Evolutionary conservation across 2,329 filamentous ascomycete species (phyloP).

Genomic region (Trichoderma lentiforme): DNA sequence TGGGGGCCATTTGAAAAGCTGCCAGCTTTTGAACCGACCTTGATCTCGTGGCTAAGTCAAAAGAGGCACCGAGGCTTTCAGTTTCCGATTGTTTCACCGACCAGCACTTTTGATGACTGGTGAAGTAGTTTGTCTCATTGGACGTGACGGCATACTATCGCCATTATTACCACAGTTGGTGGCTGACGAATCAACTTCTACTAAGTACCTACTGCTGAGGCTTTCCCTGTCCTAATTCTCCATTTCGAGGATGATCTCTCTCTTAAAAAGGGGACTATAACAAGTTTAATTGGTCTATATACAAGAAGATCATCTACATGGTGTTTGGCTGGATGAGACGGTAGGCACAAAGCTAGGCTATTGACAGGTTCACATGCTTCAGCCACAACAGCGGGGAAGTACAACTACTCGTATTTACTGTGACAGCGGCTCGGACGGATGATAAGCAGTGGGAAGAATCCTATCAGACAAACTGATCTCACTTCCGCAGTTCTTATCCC

Average conservation of each 20-base stretch:
- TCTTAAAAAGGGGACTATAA: background rate
- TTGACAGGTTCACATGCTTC: constrained; percentile 7
- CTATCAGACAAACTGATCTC: background rate
- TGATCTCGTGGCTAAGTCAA: background rate
- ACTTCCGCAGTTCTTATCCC: background rate
- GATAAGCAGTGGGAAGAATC: background rate
- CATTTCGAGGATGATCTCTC: background rate
- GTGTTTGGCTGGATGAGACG: background rate
- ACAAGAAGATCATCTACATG: background rate
- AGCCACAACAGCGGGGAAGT: background rate
- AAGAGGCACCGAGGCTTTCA: background rate
- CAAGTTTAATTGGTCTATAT: background rate
- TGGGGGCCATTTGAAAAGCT: background rate
- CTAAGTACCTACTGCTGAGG: too few relatives aligned
- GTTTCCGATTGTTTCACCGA: too few relatives aligned
- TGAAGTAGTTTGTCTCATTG: background rate
- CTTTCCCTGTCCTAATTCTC: background rate
- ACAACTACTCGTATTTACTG: background rate
- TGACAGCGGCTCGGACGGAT: background rate
- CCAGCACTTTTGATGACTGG: background rate
- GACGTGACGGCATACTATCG: background rate
- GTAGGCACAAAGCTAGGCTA: background rate
- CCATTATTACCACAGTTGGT: background rate
- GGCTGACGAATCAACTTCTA: background rate
- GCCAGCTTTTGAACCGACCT: background rate